These are phyloP conservation scores for Trypanosoma theileri DNA, from an alignment of 208 protist species.

Conservation along the genomic window DNA sequence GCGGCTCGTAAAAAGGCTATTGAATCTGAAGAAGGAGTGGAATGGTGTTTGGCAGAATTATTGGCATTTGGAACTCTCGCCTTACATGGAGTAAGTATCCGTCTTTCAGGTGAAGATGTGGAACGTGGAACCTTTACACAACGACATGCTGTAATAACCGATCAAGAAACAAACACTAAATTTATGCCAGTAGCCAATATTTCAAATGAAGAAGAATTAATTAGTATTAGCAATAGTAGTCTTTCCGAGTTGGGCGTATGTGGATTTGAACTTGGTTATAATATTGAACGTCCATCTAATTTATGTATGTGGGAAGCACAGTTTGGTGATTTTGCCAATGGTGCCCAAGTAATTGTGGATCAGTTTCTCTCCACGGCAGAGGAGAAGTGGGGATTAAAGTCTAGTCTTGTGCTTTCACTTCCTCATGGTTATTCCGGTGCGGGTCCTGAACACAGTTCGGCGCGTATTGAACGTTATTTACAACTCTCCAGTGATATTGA, in stretches of 20 bases:
- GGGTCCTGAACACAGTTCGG: slow-evolving; percentile 97
- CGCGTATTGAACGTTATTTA: slow-evolving; percentile 97
- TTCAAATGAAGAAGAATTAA: slow-evolving; percentile 74
- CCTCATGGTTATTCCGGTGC: slow-evolving; percentile 98
- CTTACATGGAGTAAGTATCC: slow-evolving; percentile 92
- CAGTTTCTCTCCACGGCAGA: slow-evolving; percentile 93
- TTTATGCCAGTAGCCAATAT: slow-evolving; percentile 80
- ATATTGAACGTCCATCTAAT: slow-evolving; percentile 92
- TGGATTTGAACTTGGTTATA: slow-evolving; percentile 97
- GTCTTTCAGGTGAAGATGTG: slow-evolving; percentile 96
- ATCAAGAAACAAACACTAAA: slow-evolving; percentile 92
- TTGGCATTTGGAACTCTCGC: slow-evolving; percentile 94
- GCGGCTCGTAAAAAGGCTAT: slow-evolving; percentile 82
- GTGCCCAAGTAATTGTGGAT: slow-evolving; percentile 99
- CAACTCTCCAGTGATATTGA: slow-evolving; percentile 95
- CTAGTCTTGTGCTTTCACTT: slow-evolving; percentile 95
- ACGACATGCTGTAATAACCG: slow-evolving; percentile 95
- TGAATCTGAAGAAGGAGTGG: slow-evolving; percentile 81
- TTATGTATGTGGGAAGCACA: slow-evolving; percentile 99
- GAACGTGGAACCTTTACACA: slow-evolving; percentile 99
- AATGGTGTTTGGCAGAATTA: slow-evolving; percentile 96
- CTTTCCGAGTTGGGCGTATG: slow-evolving; percentile 97
- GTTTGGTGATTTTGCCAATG: slow-evolving; percentile 99
- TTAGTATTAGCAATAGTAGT: slow-evolving; percentile 94
- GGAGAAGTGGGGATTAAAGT: slow-evolving; percentile 96